Conservation (phyloP, 73 alveolate species). For the Tetrahymena elliotti region DNA sequence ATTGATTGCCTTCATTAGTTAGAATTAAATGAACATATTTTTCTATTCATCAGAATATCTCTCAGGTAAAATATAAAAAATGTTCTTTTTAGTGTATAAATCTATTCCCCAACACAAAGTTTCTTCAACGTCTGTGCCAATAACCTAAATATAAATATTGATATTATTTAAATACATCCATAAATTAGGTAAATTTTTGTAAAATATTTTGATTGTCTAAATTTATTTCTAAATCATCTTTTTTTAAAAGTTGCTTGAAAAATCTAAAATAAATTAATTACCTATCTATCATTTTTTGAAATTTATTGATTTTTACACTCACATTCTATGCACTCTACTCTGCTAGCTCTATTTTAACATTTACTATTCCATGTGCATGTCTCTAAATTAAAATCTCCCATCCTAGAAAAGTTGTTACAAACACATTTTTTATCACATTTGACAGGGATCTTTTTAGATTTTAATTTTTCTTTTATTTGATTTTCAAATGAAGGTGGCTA, state of each 20-base stretch:
- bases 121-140: constrained; percentile 79
- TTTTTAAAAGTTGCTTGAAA: too few relatives aligned
- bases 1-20: constrained; percentile 67
- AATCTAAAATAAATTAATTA: too few relatives aligned
- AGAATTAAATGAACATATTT: constrained; percentile 71
- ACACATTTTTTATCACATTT: constrained; percentile 25
- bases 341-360: constrained; percentile 20
- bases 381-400: constrained; percentile 26
- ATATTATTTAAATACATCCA: too few relatives aligned
- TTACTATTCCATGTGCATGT: constrained; percentile 30
- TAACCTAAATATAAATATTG: not conserved
- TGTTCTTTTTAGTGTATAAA: constrained; percentile 75
- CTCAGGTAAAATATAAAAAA: constrained; percentile 70
- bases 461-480: constrained; percentile 10
- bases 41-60: constrained; percentile 56
- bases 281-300: not conserved
- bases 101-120: constrained; percentile 96
- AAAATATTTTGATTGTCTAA: too few relatives aligned
- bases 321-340: constrained; percentile 28
- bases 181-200: too few relatives aligned
- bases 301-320: constrained; percentile 14
- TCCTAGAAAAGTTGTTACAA: constrained; percentile 13
- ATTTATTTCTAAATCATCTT: too few relatives aligned
- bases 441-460: constrained; percentile 18
- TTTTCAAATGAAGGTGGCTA: constrained; percentile 25